A percentile compares a stretch with the other conserved stretches of the same genome.
These are phyloP conservation scores for Gigaspora rosea DNA, from an alignment of 192 early-diverging fungal species.

Conservation along the genomic window DNA sequence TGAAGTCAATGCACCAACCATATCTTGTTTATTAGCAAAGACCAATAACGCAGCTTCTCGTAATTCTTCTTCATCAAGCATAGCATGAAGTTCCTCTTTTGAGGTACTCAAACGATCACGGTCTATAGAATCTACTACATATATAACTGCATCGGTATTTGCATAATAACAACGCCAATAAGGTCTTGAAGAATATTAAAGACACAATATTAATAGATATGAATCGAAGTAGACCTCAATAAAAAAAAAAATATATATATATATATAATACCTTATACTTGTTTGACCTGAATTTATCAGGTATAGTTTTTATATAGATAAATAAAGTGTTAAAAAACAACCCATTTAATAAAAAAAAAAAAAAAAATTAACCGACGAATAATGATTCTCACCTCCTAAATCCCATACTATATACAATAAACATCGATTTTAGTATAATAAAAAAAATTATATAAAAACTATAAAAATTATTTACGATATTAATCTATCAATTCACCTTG, in stretches of 20 bases:
- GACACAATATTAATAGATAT: constrained; percentile 6
- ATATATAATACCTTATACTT: constrained; percentile 48
- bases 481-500: constrained; percentile 66
- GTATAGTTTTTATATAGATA: too few species aligned
- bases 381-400: constrained; percentile 24
- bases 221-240: not conserved
- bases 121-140: constrained; percentile 94
- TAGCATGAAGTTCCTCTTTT: constrained; percentile 87
- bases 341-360: too few species aligned
- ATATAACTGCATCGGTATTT: constrained; percentile 98
- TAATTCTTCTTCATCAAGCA: constrained; percentile 96
- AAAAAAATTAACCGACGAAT: too few species aligned
- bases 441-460: not conserved
- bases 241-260: not conserved
- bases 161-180: constrained; percentile 99
- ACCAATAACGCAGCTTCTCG: constrained; percentile 87
- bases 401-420: constrained; percentile 26
- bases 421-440: not conserved
- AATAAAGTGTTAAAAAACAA: too few species aligned
- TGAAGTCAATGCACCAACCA: constrained; percentile 87
- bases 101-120: constrained; percentile 84
- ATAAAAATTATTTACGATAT: not conserved
- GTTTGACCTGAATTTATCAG: constrained; percentile 32
- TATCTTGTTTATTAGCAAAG: constrained; percentile 99
- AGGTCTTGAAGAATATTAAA: constrained; percentile 50